These are phyloP conservation scores for Corymbia maculata DNA, from an alignment of 345 rosid species.

Conservation along the genomic window DNA sequence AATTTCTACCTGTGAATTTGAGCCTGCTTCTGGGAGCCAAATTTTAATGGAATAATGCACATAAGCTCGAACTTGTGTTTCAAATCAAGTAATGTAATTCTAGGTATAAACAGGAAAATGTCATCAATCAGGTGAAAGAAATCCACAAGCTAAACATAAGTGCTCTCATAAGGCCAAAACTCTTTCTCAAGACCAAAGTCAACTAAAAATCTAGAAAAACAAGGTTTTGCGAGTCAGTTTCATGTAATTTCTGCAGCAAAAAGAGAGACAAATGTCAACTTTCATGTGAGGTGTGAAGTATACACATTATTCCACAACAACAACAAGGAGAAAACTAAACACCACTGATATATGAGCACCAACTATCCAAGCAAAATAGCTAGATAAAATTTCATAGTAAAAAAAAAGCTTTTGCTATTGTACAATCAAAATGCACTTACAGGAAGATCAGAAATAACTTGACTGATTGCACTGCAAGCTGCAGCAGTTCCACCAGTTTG, in stretches of 20 bases:
- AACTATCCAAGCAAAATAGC: background rate
- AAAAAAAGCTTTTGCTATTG: background rate
- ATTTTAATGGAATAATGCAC: background rate
- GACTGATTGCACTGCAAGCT: slow-evolving; percentile 89
- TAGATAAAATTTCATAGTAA: background rate
- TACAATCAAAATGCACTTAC: slow-evolving; percentile 28
- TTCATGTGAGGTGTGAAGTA: background rate
- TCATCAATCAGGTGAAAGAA: background rate
- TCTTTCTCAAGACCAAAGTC: background rate
- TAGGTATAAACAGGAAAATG: background rate
- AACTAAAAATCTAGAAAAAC: background rate
- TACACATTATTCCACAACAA: background rate
- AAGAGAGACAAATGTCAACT: background rate
- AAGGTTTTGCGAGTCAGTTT: background rate
- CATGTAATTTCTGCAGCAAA: background rate
- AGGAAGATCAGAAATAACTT: slow-evolving; percentile 92
- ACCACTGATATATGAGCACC: background rate
- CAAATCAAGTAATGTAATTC: background rate
- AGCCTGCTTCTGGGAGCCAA: background rate
- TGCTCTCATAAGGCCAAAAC: background rate
- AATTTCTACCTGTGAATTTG: background rate
- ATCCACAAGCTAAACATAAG: background rate
- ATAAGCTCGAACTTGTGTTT: background rate
- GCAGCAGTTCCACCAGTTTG: slow-evolving; percentile 98
- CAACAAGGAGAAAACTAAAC: background rate